Evolutionary conservation across 148 eudicot genomes (phyloP).

Genomic region (Chenopodium formosanum): DNA sequence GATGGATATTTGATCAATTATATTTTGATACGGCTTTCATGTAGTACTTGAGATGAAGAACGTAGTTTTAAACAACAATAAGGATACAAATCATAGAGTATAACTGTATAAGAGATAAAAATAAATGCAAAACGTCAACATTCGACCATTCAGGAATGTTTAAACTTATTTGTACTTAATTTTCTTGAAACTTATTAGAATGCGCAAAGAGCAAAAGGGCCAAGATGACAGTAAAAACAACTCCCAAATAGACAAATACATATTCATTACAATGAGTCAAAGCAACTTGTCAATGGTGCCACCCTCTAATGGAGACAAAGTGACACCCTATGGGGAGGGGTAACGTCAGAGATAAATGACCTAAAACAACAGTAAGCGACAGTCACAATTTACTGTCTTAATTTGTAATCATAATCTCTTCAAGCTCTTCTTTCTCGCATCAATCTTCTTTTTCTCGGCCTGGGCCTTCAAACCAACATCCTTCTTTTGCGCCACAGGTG

Average conservation of each 20-base stretch:
- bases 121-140: too few species aligned
- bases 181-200: too few species aligned
- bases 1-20: too few species aligned
- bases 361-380: background rate
- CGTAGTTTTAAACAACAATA: too few species aligned
- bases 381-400: background rate
- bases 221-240: background rate
- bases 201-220: background rate
- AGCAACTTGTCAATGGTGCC: conserved; percentile 18
- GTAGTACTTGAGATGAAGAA: too few species aligned
- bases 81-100: too few species aligned
- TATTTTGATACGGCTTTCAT: too few species aligned
- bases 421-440: conserved; percentile 86
- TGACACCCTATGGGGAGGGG: background rate
- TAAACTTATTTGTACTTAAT: too few species aligned
- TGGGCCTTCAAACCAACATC: conserved; percentile 51
- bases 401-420: conserved; percentile 39
- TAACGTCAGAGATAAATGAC: background rate
- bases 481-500: conserved; percentile 46
- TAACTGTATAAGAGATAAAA: too few species aligned
- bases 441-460: conserved; percentile 78
- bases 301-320: background rate
- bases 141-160: too few species aligned
- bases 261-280: conserved; percentile 17
- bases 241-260: conserved; percentile 15